Evolutionary conservation across 2,329 filamentous ascomycete genomes (phyloP), one percentile per base, ranked within the genome.

Genomic region (Cordyceps pruinosa): DNA sequence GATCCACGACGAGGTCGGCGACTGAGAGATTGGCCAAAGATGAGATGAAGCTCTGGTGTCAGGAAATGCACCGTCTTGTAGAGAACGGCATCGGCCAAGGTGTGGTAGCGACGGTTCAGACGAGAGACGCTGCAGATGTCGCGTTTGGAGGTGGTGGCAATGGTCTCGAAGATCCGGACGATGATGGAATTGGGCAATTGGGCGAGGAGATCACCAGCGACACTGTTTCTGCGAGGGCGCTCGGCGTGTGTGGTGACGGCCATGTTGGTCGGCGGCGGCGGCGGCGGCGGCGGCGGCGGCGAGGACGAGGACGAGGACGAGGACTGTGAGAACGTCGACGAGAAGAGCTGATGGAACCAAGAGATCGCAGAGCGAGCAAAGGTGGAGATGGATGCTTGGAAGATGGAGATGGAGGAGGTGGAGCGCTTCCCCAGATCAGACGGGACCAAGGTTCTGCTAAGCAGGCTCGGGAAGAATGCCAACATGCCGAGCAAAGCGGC

Each of bases 1-100:
- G 75, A 78, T 15, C 76, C 77, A 21, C 77, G 75, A 42, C 77
- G 71, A 6, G 74, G 75, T 2, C 77, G 70, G 45, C 74, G 72
- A 13, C 63, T 67, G 19, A 79, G 74, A 10, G 76, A 77, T 65
- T 78, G 69, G 62, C 75, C 75, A 63, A 79, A 79, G 55, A 72
- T 70, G 15, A 79, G 67, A 60, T 79, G 77, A 23, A 77, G 72
- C 61, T 77, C 73, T 0, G 76, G 75, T 30, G 70, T 72, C 37
- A 75, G 68, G 66, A 78, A 79, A 23, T 70, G 71, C 2, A 79
- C 73, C 5, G 69, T 74, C 62, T 75, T 72, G 66, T 79, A 77
- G 23, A 79, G 68, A 9, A 79, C 66, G 3, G 74, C 72, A 61
- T 79, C 77, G 60, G 75, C 75, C 23, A 78, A 64, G 46, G 65